These are phyloP conservation scores for Sporothrix dimorphospora DNA, from an alignment of 2,329 filamentous ascomycete genomes.

Conservation along the genomic window DNA sequence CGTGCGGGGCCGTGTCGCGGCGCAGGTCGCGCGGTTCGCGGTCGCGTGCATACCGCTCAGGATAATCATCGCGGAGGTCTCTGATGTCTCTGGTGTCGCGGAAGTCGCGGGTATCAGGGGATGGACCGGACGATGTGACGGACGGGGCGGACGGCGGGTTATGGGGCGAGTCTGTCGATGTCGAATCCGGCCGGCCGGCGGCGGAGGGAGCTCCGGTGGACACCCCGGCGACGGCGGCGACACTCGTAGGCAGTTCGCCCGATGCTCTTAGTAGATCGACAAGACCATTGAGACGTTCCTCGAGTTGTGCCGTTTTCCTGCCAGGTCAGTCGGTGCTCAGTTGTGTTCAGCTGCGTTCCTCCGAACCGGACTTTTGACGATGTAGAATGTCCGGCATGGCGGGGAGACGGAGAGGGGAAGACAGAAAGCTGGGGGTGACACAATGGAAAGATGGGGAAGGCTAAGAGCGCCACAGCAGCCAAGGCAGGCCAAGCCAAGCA, in stretches of 20 bases:
- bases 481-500: not conserved
- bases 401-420: no score
- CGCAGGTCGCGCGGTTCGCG: not conserved
- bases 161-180: constrained; percentile 21
- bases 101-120: not conserved
- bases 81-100: not conserved
- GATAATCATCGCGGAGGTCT: not conserved
- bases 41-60: not conserved
- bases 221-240: not conserved
- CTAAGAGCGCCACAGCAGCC: not conserved
- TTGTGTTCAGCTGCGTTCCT: not conserved
- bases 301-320: constrained; percentile 55
- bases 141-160: constrained; percentile 1
- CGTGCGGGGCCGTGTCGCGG: not conserved
- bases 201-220: not conserved
- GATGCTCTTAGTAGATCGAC: constrained; percentile 52
- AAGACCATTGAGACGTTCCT: constrained; percentile 54
- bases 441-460: not conserved
- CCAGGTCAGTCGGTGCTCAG: not conserved
- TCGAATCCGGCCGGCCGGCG: not conserved
- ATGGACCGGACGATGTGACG: constrained; percentile 9
- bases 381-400: constrained; percentile 12
- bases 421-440: no score
- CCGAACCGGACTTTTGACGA: constrained; percentile 15
- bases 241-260: constrained; percentile 41